These are phyloP conservation scores for Leccinum sublutescens DNA, from an alignment of 768 basidiomycete species.

Conservation along the genomic window DNA sequence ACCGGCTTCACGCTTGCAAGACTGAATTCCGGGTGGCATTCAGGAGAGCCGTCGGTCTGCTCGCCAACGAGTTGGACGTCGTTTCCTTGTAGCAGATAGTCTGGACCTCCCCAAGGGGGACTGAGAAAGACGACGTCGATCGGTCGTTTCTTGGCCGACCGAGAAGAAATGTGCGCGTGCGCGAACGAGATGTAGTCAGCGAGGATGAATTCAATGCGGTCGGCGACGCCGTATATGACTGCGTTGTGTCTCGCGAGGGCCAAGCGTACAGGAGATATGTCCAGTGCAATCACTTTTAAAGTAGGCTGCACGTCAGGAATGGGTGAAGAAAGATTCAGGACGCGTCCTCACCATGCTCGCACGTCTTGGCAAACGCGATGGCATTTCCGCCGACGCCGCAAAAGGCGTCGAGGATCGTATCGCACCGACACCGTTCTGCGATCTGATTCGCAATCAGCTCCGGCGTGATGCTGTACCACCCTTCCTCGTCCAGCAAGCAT, in stretches of 20 bases:
- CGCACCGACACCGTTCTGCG: constrained; percentile 86
- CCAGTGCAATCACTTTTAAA: constrained; percentile 84
- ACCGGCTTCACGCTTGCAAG: constrained; percentile 75
- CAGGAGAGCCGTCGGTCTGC: neutral
- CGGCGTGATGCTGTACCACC: constrained; percentile 98
- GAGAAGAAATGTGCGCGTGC: constrained; percentile 41
- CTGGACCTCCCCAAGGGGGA: constrained; percentile 94
- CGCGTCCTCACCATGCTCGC: constrained; percentile 74
- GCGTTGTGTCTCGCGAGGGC: constrained; percentile 94
- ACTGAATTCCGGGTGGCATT: constrained; percentile 55
- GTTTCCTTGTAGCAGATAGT: constrained; percentile 46
- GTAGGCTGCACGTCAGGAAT: constrained; percentile 1
- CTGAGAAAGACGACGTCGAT: constrained; percentile 93
- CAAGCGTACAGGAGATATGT: constrained; percentile 80
- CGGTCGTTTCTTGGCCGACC: constrained; percentile 37
- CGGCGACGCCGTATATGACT: constrained; percentile 87
- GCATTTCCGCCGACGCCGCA: constrained; percentile 98
- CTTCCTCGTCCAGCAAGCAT: constrained; percentile 88
- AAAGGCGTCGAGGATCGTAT: constrained; percentile 87
- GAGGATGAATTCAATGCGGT: constrained; percentile 92
- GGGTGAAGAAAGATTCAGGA: neutral
- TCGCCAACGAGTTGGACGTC: neutral
- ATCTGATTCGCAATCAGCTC: constrained; percentile 91
- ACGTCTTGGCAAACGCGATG: constrained; percentile 95
- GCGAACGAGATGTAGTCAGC: constrained; percentile 85